Percentiles rank a stretch among this genome's conserved stretches.
Evolutionary conservation across 1,284 basidiomycete species (phyloP).

Genomic region (Malassezia restricta): DNA sequence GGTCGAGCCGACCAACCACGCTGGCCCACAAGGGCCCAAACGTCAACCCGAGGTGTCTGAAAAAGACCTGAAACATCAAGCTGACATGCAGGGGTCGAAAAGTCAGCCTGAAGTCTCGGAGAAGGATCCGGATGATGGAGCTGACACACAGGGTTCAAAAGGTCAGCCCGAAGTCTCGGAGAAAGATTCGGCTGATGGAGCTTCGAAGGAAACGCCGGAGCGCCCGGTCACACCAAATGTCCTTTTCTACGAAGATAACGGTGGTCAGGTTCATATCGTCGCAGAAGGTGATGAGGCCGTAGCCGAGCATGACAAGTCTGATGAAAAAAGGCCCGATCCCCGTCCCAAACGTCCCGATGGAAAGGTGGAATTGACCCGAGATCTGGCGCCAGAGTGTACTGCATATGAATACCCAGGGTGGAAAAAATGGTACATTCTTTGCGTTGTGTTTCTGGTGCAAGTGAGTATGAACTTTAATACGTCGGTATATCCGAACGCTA

Average conservation of each 20-base stretch:
- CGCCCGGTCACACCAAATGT: background rate
- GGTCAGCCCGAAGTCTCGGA: too few species aligned
- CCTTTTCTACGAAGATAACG: background rate
- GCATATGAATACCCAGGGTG: constrained; percentile 34
- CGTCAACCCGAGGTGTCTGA: too few species aligned
- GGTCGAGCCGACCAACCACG: too few species aligned
- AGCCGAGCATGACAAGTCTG: background rate
- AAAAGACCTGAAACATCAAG: too few species aligned
- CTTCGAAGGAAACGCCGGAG: background rate
- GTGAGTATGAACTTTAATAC: constrained; percentile 48
- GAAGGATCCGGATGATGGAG: too few species aligned
- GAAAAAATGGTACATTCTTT: constrained; percentile 47
- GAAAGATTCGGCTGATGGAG: background rate
- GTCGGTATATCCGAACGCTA: constrained; percentile 44
- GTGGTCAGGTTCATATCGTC: background rate
- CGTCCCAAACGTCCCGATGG: constrained; percentile 22
- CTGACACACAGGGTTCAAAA: too few species aligned
- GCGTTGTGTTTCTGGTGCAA: constrained; percentile 47
- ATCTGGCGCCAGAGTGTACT: constrained; percentile 39
- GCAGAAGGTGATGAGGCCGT: background rate
- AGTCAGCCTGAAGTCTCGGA: too few species aligned
- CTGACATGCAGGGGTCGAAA: too few species aligned
- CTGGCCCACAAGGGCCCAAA: too few species aligned
- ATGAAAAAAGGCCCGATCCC: background rate
- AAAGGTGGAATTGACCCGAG: constrained; percentile 41